Conservation (phyloP, 371 early-diverging fungal genomes). For the Actinomortierella ambigua region DNA sequence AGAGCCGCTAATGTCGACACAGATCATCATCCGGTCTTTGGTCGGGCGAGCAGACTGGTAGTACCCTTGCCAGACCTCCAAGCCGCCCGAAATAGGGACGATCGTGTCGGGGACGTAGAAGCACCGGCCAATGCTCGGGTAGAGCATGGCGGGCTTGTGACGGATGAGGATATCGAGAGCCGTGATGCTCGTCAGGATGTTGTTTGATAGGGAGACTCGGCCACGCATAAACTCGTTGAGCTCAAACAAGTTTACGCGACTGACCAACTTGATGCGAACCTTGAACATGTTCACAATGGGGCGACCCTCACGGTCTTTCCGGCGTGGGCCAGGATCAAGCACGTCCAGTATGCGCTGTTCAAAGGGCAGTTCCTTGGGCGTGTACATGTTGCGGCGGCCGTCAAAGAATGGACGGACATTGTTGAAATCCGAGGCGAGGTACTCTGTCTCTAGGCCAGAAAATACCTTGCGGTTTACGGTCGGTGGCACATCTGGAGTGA, state of each 20-base stretch:
- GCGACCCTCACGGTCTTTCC: slow-evolving; percentile 18
- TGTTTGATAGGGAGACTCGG: slow-evolving; percentile 43
- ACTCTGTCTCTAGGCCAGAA: slow-evolving; percentile 29
- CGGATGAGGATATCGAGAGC: slow-evolving; percentile 75
- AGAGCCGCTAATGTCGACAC: slow-evolving; percentile 77
- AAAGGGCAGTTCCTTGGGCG: slow-evolving; percentile 54
- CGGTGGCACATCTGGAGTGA: slow-evolving; percentile 49
- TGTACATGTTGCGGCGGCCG: slow-evolving; percentile 65
- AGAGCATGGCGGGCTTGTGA: slow-evolving; percentile 63
- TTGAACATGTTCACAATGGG: slow-evolving; percentile 12
- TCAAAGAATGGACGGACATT: slow-evolving; percentile 59
- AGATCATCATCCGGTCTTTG: slow-evolving; percentile 65
- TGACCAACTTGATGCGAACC: slow-evolving; percentile 46
- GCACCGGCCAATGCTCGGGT: slow-evolving; percentile 73
- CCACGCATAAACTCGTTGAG: slow-evolving; percentile 56
- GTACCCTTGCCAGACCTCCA: slow-evolving; percentile 82
- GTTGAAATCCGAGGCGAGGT: slow-evolving; percentile 37
- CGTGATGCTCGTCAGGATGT: slow-evolving; percentile 57
- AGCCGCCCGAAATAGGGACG: slow-evolving; percentile 57
- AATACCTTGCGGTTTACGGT: slow-evolving; percentile 50
- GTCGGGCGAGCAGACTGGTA: slow-evolving; percentile 71
- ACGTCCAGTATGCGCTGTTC: slow-evolving; percentile 37
- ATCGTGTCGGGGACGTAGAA: slow-evolving; percentile 72
- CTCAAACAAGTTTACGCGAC: slow-evolving; percentile 44
- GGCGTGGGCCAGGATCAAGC: not conserved